Evolutionary conservation across 176 grass and related monocot species (phyloP).

Genomic region (Oryza rufipogon): DNA sequence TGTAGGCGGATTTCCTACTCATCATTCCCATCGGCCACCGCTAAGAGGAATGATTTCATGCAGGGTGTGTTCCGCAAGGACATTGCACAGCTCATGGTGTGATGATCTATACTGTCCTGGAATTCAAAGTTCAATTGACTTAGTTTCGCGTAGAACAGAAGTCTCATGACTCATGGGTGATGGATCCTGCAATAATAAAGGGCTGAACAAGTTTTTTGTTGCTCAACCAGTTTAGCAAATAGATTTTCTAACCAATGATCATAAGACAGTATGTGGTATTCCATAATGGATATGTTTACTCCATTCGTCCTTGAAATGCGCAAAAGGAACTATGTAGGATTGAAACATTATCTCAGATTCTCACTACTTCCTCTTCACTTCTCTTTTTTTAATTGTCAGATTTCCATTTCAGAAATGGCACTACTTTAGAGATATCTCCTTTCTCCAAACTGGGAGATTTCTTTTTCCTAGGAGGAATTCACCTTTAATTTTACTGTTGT

Average conservation of each 20-base stretch:
- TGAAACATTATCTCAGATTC: not conserved
- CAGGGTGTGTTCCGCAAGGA: conserved; percentile 81
- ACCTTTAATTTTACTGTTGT: not conserved
- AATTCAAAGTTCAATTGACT: conserved; percentile 14
- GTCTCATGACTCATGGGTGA: not conserved
- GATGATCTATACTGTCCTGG: conserved; percentile 15
- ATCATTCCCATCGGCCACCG: conserved; percentile 28
- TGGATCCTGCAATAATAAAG: conserved; percentile 42
- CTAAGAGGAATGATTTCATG: conserved; percentile 50
- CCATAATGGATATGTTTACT: not conserved
- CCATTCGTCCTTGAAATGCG: not conserved
- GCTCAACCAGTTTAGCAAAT: conserved; percentile 34
- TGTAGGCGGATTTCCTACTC: conserved; percentile 56
- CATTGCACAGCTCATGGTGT: conserved; percentile 79
- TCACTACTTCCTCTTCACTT: not conserved
- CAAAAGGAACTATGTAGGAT: conserved; percentile 4
- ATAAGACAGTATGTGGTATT: not conserved
- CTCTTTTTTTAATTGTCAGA: not conserved
- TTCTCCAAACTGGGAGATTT: not conserved
- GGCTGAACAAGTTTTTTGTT: conserved; percentile 10
- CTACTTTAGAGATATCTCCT: not conserved
- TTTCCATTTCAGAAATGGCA: not conserved
- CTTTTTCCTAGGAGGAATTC: not conserved
- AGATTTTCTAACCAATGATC: conserved; percentile 33
- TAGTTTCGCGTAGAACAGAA: conserved; percentile 20